A percentile compares a stretch with the other conserved stretches of the same genome.
These are phyloP conservation scores for Lactarius trivialis DNA, from an alignment of 768 basidiomycete genomes.

Conservation along the genomic window DNA sequence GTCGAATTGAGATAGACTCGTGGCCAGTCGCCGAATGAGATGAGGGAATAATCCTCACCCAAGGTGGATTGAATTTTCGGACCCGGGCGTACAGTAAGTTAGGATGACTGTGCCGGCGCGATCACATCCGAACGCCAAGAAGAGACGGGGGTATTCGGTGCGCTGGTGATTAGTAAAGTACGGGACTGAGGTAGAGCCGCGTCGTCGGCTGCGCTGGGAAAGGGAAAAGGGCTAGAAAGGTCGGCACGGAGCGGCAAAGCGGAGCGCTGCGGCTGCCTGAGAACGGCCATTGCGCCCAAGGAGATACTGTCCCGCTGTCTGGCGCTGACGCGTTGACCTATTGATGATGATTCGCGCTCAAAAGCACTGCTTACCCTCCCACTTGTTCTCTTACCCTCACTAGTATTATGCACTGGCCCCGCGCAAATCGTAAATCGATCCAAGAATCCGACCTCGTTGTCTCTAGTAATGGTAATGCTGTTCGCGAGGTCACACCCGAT, in stretches of 20 bases:
- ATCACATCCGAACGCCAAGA: not conserved
- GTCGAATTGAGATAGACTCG: not conserved
- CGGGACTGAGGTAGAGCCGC: not conserved
- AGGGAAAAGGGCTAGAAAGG: not conserved
- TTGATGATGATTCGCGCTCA: not conserved
- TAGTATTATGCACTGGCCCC: slow-evolving; percentile 13
- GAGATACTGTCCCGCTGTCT: too few species aligned
- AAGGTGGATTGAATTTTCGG: too few species aligned
- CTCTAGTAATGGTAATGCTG: not conserved
- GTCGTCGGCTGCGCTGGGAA: not conserved
- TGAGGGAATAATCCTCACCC: too few species aligned
- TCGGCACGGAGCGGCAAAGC: too few species aligned
- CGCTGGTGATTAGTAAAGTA: not conserved
- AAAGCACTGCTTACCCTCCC: not conserved
- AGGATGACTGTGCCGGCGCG: not conserved
- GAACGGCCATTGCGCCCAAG: too few species aligned
- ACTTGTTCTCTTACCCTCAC: not conserved
- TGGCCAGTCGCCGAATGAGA: too few species aligned
- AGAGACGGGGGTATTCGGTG: not conserved
- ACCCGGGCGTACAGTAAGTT: not conserved
- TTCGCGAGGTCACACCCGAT: slow-evolving; percentile 1
- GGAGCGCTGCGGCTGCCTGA: too few species aligned
- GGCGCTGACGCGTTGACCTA: too few species aligned
- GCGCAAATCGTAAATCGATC: not conserved
- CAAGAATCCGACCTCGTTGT: not conserved